Evolutionary conservation across 2,329 filamentous ascomycete genomes (phyloP).

Genomic region (Diaporthe sp.): DNA sequence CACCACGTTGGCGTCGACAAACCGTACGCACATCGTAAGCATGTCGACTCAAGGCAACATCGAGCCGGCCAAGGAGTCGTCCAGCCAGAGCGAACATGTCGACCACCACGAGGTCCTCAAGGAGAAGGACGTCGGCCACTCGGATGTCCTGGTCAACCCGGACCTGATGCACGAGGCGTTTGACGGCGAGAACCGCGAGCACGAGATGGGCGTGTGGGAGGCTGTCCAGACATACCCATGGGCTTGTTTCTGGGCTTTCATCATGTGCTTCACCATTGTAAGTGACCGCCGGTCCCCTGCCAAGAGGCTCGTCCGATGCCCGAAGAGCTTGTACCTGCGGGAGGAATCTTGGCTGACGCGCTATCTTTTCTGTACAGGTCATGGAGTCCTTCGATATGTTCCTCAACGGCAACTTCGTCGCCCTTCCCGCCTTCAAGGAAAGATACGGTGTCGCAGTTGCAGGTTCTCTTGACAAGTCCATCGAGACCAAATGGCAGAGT

Average conservation of each 20-base stretch:
- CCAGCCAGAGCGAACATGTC: neutral
- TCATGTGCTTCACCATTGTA: slow-evolving; percentile 65
- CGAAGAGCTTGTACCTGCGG: neutral
- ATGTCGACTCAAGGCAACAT: slow-evolving; percentile 9
- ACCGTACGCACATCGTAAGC: neutral
- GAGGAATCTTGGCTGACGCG: neutral
- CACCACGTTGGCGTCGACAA: neutral
- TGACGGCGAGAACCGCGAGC: slow-evolving; percentile 59
- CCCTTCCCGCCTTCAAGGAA: slow-evolving; percentile 54
- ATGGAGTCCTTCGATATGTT: slow-evolving; percentile 66
- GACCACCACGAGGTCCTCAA: neutral
- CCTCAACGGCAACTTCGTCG: slow-evolving; percentile 61
- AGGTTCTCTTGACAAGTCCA: slow-evolving; percentile 50
- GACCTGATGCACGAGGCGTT: slow-evolving; percentile 57
- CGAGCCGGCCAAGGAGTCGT: slow-evolving; percentile 19
- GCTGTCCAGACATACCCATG: slow-evolving; percentile 57
- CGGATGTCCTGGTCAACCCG: slow-evolving; percentile 52
- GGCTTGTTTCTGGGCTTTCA: slow-evolving; percentile 62
- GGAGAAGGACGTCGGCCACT: slow-evolving; percentile 47
- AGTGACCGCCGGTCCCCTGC: slow-evolving; percentile 43
- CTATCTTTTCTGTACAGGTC: slow-evolving; percentile 50
- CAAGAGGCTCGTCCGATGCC: neutral
- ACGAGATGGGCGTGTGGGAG: slow-evolving; percentile 55
- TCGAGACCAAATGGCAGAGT: slow-evolving; percentile 69
- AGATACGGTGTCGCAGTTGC: slow-evolving; percentile 49